Evolutionary conservation across 2,329 filamentous ascomycete species (phyloP), one percentile per base, ranked within the genome.

Genomic region (Waltergamsia citrina): DNA sequence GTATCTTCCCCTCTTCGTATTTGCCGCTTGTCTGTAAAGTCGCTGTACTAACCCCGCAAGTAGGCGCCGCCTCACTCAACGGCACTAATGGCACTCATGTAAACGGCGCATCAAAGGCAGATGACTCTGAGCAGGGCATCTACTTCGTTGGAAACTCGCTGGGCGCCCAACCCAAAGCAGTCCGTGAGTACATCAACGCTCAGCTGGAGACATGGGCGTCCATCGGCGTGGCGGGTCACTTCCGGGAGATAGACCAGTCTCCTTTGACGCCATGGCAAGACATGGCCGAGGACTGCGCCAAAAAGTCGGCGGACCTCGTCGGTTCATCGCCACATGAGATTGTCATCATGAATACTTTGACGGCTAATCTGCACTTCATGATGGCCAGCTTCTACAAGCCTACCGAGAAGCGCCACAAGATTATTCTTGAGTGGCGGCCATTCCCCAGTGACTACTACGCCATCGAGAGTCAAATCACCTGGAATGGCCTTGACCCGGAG

Each of bases 131-230:
- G 30, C 47, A 51, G 38, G 54, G 55, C 38, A 79, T 85, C 38
- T 95, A 94, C 56, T 78, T 95, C 42, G 90, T 86, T 44, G 88
- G 88, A 37, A 94, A 94, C 62, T 94, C 86, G 0, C 71, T 94
- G 2, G 87, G 87, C 24, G 72, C 90, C 4, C 87, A 94, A 54
- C 86, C 88, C 29, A 76, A 72, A 41, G 71, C 71, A 11, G 78
- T 80, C 0, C 65, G 71, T 14, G 61, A 69, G 12, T 78, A 85
- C 41, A 60, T 94, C 41, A 65, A 78, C 29, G 71, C 76, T 5
- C 86, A 93, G 44, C 70, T 94, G 2, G 73, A 81, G 41, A 86
- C 85, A 4, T 94, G 88, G 87, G 81, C 81, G 1, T 81, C 78
- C 0, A 81, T 92, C 43, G 87, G 81, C 14, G 87, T 94, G 16